These are phyloP conservation scores for Candida koratica DNA, from an alignment of 805 yeast genomes.

Conservation along the genomic window DNA sequence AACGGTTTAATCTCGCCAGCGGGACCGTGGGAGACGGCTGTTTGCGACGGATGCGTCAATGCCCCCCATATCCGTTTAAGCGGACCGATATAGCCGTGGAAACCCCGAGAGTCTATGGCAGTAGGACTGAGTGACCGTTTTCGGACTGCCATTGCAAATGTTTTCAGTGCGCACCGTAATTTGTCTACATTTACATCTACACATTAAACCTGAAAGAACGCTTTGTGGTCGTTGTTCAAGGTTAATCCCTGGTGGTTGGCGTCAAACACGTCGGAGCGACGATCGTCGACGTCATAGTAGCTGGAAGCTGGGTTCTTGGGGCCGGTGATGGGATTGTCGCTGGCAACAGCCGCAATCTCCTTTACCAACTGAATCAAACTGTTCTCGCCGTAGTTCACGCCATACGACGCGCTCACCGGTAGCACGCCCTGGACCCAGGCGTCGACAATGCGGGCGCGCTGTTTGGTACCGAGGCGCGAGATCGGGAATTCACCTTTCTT, in stretches of 20 bases:
- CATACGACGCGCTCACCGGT: conserved; percentile 40
- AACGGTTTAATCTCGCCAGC: no score
- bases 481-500: conserved; percentile 59
- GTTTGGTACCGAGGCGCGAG: conserved; percentile 71
- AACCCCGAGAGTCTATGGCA: conserved; percentile 2
- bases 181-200: neutral
- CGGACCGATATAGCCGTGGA: neutral
- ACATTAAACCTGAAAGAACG: conserved; percentile 12
- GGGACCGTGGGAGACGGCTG: neutral
- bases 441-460: conserved; percentile 64
- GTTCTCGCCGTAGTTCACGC: conserved; percentile 64
- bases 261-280: conserved; percentile 27
- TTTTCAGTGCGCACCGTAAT: no score
- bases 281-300: conserved; percentile 31
- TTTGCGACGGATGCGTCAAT: neutral
- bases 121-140: conserved; percentile 21
- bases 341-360: conserved; percentile 45
- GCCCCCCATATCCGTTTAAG: conserved; percentile 1
- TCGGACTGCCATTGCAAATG: conserved; percentile 7
- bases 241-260: conserved; percentile 27
- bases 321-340: conserved; percentile 38
- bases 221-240: conserved; percentile 22
- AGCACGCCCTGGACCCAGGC: conserved; percentile 47
- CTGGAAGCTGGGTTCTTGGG: conserved; percentile 40
- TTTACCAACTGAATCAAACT: conserved; percentile 56